Conservation (phyloP, 176 grass and related monocot species). For the Oryza rufipogon region DNA sequence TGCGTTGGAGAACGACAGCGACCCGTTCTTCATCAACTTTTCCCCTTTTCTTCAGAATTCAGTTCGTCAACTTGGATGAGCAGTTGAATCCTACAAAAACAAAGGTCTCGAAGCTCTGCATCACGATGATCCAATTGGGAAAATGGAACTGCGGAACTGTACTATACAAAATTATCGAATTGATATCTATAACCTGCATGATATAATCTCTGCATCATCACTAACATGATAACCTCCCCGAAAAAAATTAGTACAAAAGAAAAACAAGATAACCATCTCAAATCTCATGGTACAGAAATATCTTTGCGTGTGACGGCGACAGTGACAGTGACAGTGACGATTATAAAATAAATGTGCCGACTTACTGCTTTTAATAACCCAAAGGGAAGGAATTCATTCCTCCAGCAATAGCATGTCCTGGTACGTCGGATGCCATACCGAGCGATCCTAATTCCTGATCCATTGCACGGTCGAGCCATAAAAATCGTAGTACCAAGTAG, state of each 20-base stretch:
- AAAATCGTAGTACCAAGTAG: neutral
- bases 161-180: neutral
- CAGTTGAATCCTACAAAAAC: neutral
- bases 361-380: neutral
- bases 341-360: slow-evolving; percentile 34
- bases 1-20: slow-evolving; percentile 6
- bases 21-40: slow-evolving; percentile 1
- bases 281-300: neutral
- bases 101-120: neutral
- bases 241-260: no score
- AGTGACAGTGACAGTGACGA: neutral
- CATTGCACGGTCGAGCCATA: no score
- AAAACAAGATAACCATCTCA: neutral
- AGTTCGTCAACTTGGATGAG: slow-evolving; percentile 38
- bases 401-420: slow-evolving; percentile 6
- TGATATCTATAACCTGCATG: slow-evolving; percentile 13
- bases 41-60: neutral
- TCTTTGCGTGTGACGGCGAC: slow-evolving; percentile 23
- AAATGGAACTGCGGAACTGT: neutral
- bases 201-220: slow-evolving; percentile 17
- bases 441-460: neutral
- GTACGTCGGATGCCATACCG: slow-evolving; percentile 31
- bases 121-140: neutral
- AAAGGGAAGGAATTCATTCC: neutral
- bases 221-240: neutral